These are phyloP conservation scores for Aphanomyces euteiches DNA, from an alignment of 352 stramenopile genomes.

Conservation along the genomic window DNA sequence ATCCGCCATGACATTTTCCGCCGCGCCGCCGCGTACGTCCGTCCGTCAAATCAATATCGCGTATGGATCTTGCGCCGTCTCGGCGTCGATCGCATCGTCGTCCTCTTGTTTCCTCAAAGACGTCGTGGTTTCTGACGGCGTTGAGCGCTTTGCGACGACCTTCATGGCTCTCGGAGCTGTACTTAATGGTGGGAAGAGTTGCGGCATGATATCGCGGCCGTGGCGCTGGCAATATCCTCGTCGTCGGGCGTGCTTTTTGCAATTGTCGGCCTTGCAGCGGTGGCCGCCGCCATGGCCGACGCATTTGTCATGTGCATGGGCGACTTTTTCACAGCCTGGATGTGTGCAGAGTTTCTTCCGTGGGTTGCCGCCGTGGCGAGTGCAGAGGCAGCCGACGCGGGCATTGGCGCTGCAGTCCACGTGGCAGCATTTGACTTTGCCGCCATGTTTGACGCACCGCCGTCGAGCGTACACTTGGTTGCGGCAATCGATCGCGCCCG, in stretches of 20 bases:
- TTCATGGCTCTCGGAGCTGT: too few relatives aligned
- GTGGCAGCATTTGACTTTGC: constrained; percentile 73
- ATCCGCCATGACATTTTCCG: too few relatives aligned
- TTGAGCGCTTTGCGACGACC: not conserved
- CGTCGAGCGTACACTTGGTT: constrained; percentile 84
- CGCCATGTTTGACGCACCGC: constrained; percentile 70
- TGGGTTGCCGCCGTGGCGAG: constrained; percentile 71
- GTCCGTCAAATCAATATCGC: too few relatives aligned
- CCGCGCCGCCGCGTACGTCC: too few relatives aligned
- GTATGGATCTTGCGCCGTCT: too few relatives aligned
- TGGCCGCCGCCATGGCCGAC: constrained; percentile 65
- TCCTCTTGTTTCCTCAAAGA: not conserved
- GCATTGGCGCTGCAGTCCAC: constrained; percentile 68
- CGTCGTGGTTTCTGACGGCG: not conserved
- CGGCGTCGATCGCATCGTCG: not conserved
- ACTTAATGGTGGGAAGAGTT: not conserved
- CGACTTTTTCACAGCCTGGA: constrained; percentile 70
- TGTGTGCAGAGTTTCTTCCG: constrained; percentile 78
- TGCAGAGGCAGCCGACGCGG: constrained; percentile 63
- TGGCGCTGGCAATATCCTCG: constrained; percentile 70
- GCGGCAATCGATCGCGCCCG: constrained; percentile 72
- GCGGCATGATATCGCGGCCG: constrained; percentile 7
- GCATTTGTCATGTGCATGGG: constrained; percentile 69
- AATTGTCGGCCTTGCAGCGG: constrained; percentile 63
- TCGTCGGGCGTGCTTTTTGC: constrained; percentile 67